Base-by-base conservation (phyloP, 495 filamentous ascomycete genomes). In the Tetracladium marchalianum region DNA sequence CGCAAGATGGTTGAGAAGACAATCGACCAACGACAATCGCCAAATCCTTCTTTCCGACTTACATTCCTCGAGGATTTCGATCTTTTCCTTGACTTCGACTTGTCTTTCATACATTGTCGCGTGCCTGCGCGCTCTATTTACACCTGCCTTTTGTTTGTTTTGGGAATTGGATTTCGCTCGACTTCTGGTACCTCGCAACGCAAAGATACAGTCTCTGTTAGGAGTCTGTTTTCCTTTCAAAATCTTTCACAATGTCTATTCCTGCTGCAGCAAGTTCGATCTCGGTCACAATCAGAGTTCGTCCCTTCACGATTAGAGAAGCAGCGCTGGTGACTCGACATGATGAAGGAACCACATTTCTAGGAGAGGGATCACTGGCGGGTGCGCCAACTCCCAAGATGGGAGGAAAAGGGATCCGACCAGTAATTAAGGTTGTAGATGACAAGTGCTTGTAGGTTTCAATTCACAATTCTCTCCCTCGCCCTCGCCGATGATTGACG, bases 401-500 rank as follows among this genome's bases (percentile, higher is more conserved):
- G 15, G 77, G 81, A 55, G 78, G 84, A 53, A 92, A 90, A 53
- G 93, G 92, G 2, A 76, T 99, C 19, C 75, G 90, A 42, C 80
- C 86, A 0, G 86, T 99, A 47, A 84, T 99, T 60, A 97, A 95
- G 67, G 89, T 97, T 2, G 77, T 99, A 41, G 92, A 99, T 60
- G 90, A 97, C 60, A 83, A 82, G 58, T 95, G 93, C 70, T 67
- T 99, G 90, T 98, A 73, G 55, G 87, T 76, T 36, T 13, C 18
- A 31, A 6, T 1, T 15, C 10, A 2, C 15, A 12, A 16, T 13
- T 6, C 11, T 15, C 34, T 27, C n/a, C n/a, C n/a, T n/a, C n/a
- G n/a, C n/a, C n/a, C 24, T 39, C 39, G 33, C 10, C 9, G 8
- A 19, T 31, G 7, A 27, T 33, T 66, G 53, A 70, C 49, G 31